A percentile compares a stretch with the other conserved stretches of the same genome.
phyloP scores from a whole-genome alignment of 2,329 filamentous ascomycete species.

The Corynespora cassiicola region DNA sequence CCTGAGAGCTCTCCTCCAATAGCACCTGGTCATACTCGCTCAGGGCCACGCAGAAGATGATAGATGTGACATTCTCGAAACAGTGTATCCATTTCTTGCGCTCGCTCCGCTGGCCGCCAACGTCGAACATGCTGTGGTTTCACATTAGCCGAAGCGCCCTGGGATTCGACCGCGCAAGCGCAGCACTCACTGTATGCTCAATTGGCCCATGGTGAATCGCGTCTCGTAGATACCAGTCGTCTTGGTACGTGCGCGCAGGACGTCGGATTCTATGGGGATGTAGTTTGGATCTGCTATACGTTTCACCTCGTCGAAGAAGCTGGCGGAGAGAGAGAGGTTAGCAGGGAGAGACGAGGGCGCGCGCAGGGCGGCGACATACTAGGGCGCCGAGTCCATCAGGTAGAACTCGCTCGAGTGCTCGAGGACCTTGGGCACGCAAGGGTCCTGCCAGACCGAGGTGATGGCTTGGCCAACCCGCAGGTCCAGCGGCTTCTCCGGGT shows the following conservation, averaged over 20 bases:
- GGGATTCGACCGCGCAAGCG: conserved; percentile 9
- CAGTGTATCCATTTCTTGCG: conserved; percentile 99
- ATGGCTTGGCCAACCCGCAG: conserved; percentile 82
- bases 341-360: conserved; percentile 5
- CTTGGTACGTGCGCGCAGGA: conserved; percentile 93
- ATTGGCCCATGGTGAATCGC: conserved; percentile 95
- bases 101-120: conserved; percentile 95
- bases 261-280: conserved; percentile 91
- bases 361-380: conserved; percentile 65
- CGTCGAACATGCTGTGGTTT: conserved; percentile 90
- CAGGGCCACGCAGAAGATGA: conserved; percentile 97
- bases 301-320: conserved; percentile 93
- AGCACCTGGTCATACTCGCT: conserved; percentile 99
- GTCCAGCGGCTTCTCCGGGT: conserved; percentile 85
- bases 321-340: conserved; percentile 50
- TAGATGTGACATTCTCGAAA: conserved; percentile 99
- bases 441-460: conserved; percentile 87
- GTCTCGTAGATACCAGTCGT: conserved; percentile 99
- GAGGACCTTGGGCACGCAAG: conserved; percentile 80
- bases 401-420: conserved; percentile 98
- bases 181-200: conserved; percentile 97
- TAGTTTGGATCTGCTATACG: conserved; percentile 87
- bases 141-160: conserved; percentile 33
- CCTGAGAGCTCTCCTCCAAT: conserved; percentile 95
- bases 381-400: conserved; percentile 98